Conservation (phyloP, 2,329 filamentous ascomycete genomes). For the Teratosphaeria gauchensis region DNA sequence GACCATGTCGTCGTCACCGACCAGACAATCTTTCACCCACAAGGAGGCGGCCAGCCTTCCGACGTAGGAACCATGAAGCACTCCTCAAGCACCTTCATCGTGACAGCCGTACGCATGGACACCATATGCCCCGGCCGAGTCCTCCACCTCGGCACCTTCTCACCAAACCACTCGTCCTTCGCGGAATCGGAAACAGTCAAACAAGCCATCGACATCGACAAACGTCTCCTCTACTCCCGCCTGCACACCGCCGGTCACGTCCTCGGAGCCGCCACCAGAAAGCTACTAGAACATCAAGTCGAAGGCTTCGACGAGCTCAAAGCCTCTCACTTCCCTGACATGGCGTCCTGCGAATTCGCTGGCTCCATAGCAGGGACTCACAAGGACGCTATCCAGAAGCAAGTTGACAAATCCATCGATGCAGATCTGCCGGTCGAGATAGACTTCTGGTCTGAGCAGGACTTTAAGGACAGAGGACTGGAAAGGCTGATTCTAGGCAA, state of each 20-base stretch:
- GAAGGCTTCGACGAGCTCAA: conserved; percentile 55
- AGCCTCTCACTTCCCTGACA: conserved; percentile 61
- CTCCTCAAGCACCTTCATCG: conserved; percentile 35
- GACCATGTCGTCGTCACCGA: background rate
- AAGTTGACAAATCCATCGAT: conserved; percentile 49
- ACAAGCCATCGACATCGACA: conserved; percentile 52
- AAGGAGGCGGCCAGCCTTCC: conserved; percentile 65
- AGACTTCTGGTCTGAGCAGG: conserved; percentile 57
- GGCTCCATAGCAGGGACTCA: conserved; percentile 56
- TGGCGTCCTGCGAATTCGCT: conserved; percentile 57
- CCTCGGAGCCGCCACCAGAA: conserved; percentile 56
- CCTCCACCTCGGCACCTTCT: conserved; percentile 56
- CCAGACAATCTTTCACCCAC: conserved; percentile 62
- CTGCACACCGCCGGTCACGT: conserved; percentile 68
- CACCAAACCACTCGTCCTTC: conserved; percentile 5
- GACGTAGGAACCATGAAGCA: conserved; percentile 44
- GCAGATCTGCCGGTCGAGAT: conserved; percentile 51
- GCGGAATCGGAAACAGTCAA: conserved; percentile 31
- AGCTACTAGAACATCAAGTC: conserved; percentile 42
- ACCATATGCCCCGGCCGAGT: conserved; percentile 44
- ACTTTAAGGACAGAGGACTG: conserved; percentile 46
- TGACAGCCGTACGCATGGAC: conserved; percentile 49
- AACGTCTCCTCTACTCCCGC: conserved; percentile 54
- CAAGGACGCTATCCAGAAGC: conserved; percentile 53
- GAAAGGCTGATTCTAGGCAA: conserved; percentile 38